Evolutionary conservation across 2,329 filamentous ascomycete genomes (phyloP).

Genomic region (Arthrobotrys entomopaga): DNA sequence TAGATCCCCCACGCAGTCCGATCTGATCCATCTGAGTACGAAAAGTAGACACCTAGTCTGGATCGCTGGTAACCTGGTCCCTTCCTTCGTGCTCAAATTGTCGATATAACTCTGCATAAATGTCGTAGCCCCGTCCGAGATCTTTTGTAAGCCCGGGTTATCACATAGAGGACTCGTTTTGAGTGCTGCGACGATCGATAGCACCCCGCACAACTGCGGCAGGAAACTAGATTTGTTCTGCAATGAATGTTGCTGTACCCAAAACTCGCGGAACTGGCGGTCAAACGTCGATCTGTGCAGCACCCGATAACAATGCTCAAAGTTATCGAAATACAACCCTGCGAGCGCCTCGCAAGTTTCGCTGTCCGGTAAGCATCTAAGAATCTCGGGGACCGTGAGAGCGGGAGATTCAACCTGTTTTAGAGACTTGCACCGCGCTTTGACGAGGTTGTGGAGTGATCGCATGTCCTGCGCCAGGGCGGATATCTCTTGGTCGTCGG

Average conservation of each 20-base stretch:
- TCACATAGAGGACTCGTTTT: background rate
- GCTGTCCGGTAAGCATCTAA: background rate
- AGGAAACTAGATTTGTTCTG: background rate
- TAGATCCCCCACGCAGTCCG: background rate
- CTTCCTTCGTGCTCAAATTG: background rate
- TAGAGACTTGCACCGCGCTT: background rate
- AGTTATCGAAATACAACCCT: too few species aligned
- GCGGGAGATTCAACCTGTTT: background rate
- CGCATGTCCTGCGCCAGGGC: background rate
- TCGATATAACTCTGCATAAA: background rate
- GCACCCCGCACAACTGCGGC: background rate
- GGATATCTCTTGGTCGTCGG: background rate
- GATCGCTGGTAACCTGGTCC: background rate
- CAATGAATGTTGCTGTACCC: background rate
- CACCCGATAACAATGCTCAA: background rate
- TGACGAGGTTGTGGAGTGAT: background rate
- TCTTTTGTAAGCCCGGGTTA: background rate
- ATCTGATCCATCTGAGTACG: background rate
- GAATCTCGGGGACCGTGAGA: background rate
- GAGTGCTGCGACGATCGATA: background rate
- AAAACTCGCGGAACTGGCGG: conserved; percentile 5
- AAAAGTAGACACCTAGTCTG: background rate
- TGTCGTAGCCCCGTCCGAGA: background rate
- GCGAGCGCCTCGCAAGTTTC: background rate
- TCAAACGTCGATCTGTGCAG: background rate